Base-by-base conservation (phyloP, 306 rosid species). In the Vigna trinervia region DNA sequence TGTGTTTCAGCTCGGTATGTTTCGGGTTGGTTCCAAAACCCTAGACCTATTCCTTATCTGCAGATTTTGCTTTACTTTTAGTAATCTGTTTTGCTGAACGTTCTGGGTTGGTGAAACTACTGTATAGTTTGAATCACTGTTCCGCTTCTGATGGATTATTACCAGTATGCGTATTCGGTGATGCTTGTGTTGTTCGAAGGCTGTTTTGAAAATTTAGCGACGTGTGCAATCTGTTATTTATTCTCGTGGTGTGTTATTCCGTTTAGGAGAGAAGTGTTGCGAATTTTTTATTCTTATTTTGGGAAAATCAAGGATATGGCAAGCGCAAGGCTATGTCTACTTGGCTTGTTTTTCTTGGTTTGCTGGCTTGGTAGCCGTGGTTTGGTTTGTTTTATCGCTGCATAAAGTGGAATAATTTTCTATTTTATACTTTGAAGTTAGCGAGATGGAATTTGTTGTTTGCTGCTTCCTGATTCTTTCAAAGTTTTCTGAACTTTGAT, bases 1-100 rank as follows among this genome's bases (percentile, higher is more conserved):
- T 47, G 6, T n/a, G 68, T 39, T 5, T 58, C 73, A 41, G 68
- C 73, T 77, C 53, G 92, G 94, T 87, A 81, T 74, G 90, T 43
- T 43, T 81, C 48, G 39, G 72, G 82, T 69, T 62, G 43, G 74
- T 78, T 73, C 73, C 70, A 59, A 59, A 89, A 36, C 54, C 75
- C 53, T 10, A 88, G 34, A 43, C 76, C 77, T 77, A n/a, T 23
- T 23, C 60, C 75, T 78, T 12, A 56, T 79, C 38, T 62, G n/a
- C 10, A 10, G 5, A 13, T 38, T 75, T 80, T 47, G 39, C 4
- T 77, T 79, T 32, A 45, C 14, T 12, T 45, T 45, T 45, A 2
- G 14, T 12, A 71, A 51, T 9, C 23, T 8, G 5, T 53, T 73
- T 67, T 65, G 45, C 46, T 6, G 68, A 7, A 61, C 12, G 65